phyloP scores from a whole-genome alignment of 2,329 filamentous ascomycete genomes.

The Polytolypa hystricis region DNA sequence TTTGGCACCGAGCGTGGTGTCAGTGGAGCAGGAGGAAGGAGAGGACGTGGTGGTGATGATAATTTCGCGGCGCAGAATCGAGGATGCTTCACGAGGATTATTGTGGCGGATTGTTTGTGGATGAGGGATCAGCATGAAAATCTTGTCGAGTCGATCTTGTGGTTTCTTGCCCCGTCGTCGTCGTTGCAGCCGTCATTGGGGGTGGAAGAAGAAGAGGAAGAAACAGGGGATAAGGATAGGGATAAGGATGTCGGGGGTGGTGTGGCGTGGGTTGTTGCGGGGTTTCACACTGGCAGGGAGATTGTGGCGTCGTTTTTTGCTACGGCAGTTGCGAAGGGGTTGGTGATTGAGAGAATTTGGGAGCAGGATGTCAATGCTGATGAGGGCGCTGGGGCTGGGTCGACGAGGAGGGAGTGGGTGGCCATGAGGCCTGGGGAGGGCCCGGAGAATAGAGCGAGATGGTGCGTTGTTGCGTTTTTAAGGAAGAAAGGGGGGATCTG shows the following conservation, averaged over 20 bases:
- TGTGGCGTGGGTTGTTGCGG: conserved; percentile 39
- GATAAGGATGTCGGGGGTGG: conserved; percentile 43
- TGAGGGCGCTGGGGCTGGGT: conserved; percentile 31
- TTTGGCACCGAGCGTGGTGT: conserved; percentile 18
- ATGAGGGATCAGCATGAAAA: conserved; percentile 47
- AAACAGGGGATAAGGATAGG: conserved; percentile 67
- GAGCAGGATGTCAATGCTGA: conserved; percentile 42
- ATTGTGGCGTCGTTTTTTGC: conserved; percentile 48
- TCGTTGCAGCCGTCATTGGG: neutral
- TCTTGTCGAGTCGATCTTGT: conserved; percentile 43
- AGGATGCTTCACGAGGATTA: conserved; percentile 40
- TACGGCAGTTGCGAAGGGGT: conserved; percentile 28
- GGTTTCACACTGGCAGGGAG: conserved; percentile 49
- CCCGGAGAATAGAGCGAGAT: conserved; percentile 43
- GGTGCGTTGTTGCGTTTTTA: conserved; percentile 44
- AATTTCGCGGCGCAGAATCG: conserved; percentile 29
- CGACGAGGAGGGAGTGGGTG: conserved; percentile 30
- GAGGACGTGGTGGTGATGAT: neutral
- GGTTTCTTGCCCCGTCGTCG: conserved; percentile 37
- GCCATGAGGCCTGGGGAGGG: conserved; percentile 37
- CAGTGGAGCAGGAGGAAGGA: neutral
- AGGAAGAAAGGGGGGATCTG: conserved; percentile 12
- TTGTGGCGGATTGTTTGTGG: conserved; percentile 53
- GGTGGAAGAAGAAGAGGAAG: conserved; percentile 25
- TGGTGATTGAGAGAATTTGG: conserved; percentile 43